A percentile compares a stretch with the other conserved stretches of the same genome.
Evolutionary conservation across 78 protist genomes (phyloP).

Genomic region (Dictyostelium firmibasis): DNA sequence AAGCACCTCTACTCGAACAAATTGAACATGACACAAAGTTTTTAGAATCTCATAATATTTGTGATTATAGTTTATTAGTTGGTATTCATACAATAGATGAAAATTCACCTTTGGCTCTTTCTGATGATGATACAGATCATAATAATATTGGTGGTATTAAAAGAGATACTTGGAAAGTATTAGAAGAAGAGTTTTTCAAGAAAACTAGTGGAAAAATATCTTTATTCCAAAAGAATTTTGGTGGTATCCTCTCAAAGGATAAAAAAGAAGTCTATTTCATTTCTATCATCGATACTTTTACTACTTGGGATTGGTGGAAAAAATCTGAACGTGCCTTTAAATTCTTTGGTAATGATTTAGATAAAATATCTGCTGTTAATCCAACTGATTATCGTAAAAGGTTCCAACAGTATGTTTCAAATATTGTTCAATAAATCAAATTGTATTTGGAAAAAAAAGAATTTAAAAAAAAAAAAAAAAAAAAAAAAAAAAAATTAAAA

Average conservation of each 20-base stretch:
- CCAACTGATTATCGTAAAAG: slow-evolving; percentile 32
- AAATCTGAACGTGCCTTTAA: slow-evolving; percentile 58
- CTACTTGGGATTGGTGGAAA: slow-evolving; percentile 69
- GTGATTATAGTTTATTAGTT: slow-evolving; percentile 78
- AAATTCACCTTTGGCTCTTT: slow-evolving; percentile 47
- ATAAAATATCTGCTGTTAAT: slow-evolving; percentile 32
- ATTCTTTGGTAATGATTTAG: slow-evolving; percentile 33
- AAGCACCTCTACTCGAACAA: slow-evolving; percentile 76
- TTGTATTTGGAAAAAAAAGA: too few relatives aligned
- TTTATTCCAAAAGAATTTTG: slow-evolving; percentile 47
- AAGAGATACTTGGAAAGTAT: not conserved
- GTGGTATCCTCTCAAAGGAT: slow-evolving; percentile 60
- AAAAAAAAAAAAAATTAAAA: not conserved
- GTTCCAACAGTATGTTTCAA: slow-evolving; percentile 29
- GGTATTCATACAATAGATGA: slow-evolving; percentile 66
- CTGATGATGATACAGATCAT: not conserved
- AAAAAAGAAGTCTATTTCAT: slow-evolving; percentile 77
- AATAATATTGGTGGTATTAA: not conserved
- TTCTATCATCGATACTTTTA: slow-evolving; percentile 61
- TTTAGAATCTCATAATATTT: slow-evolving; percentile 64
- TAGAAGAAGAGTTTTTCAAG: slow-evolving; percentile 64
- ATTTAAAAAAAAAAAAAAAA: too few relatives aligned
- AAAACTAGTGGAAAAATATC: slow-evolving; percentile 16
- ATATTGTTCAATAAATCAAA: slow-evolving; percentile 2
- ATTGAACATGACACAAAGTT: slow-evolving; percentile 64